These are phyloP conservation scores for Parietaria judaica DNA, from an alignment of 306 rosid genomes.

Conservation along the genomic window DNA sequence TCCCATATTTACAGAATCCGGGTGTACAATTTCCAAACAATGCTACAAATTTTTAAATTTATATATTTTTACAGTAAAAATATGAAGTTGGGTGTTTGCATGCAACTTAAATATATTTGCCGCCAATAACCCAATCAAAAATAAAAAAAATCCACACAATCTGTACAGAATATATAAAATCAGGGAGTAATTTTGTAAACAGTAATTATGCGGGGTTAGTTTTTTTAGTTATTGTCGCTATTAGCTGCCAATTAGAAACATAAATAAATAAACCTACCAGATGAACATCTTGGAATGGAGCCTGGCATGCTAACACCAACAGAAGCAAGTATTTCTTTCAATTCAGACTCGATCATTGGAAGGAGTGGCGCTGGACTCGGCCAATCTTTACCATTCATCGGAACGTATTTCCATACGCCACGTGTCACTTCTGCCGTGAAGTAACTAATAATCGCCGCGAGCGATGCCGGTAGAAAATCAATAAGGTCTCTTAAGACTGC, in stretches of 20 bases:
- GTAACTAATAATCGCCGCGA: slow-evolving; percentile 61
- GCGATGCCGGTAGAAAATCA: slow-evolving; percentile 74
- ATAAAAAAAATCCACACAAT: no score
- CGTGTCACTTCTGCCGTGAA: slow-evolving; percentile 76
- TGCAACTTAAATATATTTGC: no score
- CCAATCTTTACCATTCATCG: slow-evolving; percentile 88
- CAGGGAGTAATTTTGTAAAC: no score
- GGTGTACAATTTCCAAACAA: no score
- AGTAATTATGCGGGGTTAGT: no score
- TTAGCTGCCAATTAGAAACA: slow-evolving; percentile 13
- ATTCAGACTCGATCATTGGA: slow-evolving; percentile 49
- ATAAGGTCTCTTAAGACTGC: slow-evolving; percentile 78
- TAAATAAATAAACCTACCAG: slow-evolving; percentile 36
- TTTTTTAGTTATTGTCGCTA: no score
- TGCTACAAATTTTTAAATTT: no score
- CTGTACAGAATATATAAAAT: no score
- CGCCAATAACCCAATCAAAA: no score
- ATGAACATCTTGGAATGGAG: slow-evolving; percentile 40
- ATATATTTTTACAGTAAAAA: no score
- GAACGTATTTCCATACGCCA: slow-evolving; percentile 74
- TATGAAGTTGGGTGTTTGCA: no score
- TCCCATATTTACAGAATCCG: no score
- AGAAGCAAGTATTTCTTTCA: slow-evolving; percentile 48
- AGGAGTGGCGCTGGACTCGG: slow-evolving; percentile 76
- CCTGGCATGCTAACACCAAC: slow-evolving; percentile 60